Evolutionary conservation across 208 protist species (phyloP), one percentile per base, ranked within the genome.

Genomic region (Balamuthia mandrillaris): DNA sequence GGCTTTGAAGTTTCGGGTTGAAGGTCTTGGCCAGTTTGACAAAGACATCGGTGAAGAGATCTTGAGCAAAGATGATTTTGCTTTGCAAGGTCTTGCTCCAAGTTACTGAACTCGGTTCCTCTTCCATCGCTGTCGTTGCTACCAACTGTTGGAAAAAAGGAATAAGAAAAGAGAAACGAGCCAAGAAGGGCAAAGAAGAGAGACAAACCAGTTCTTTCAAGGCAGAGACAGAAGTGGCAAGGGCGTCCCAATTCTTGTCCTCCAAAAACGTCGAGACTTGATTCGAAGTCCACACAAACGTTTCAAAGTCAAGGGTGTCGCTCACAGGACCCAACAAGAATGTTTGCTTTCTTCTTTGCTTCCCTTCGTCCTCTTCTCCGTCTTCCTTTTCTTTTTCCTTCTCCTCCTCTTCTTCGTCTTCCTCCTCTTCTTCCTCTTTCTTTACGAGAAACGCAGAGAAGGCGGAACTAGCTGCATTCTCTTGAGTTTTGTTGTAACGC

Each of bases 1-100:
- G 18, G 10, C 10, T 52, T 52, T 18, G 47, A n/a, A 18, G 47
- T 10, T 10, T n/a, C 16, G 74, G 49, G 18, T 81, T 81, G 54
- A 65, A 81, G 47, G 35, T 2, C 49, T 81, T 81, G 27, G 44
- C n/a, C 33, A 63, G 14, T 16, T 81, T 44, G 35, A 65, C 44
- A 39, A 61, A 45, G 31, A 47, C 35, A n/a, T n/a, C 35, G 21
- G 63, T 35, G 74, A 81, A 81, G 47, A 47, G 51, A 21, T 81
- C 74, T 16, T 81, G 74, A n/a, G 56, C 9, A 33, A 65, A 81
- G 74, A 81, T 81, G 51, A 81, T 58, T 35, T 81, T 81, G 49
- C 37, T 51, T 37, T 65, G 49, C 74, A 81, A 37, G n/a, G 74
- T 24, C 31, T 81, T 81, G 33, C n/a, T n/a, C n/a, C n/a, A n/a